phyloP scores from a whole-genome alignment of 768 basidiomycete species.

The Leccinum olivaceopallidum region DNA sequence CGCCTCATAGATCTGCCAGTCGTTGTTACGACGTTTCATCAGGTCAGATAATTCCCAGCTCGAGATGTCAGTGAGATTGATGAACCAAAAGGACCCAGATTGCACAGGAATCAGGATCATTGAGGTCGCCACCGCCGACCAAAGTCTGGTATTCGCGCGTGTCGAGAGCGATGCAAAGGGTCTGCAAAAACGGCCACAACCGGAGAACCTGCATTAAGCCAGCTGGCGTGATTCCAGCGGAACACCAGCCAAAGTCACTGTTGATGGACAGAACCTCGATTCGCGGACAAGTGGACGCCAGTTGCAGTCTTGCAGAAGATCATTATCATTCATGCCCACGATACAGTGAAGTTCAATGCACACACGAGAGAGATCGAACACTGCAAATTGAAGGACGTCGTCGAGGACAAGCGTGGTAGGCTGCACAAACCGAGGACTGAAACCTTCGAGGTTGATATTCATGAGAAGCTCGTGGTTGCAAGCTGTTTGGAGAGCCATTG shows the following conservation, averaged over 20 bases:
- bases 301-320: background rate
- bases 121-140: too few relatives aligned
- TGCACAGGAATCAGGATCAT: too few relatives aligned
- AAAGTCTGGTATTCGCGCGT: too few relatives aligned
- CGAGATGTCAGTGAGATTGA: background rate
- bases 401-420: background rate
- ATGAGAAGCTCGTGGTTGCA: background rate
- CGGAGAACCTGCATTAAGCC: too few relatives aligned
- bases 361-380: background rate
- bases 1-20: background rate
- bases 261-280: conserved; percentile 1
- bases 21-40: background rate
- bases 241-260: too few relatives aligned
- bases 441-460: too few relatives aligned
- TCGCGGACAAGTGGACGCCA: background rate
- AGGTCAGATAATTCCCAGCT: background rate
- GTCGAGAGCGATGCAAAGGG: too few relatives aligned
- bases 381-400: background rate
- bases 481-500: background rate
- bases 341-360: background rate
- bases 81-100: background rate
- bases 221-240: too few relatives aligned
- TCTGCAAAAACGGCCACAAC: too few relatives aligned
- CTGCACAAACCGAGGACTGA: background rate
- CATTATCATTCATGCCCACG: background rate